phyloP scores from a whole-genome alignment of 192 early-diverging fungal genomes.

The Cetraspora pellucida region DNA sequence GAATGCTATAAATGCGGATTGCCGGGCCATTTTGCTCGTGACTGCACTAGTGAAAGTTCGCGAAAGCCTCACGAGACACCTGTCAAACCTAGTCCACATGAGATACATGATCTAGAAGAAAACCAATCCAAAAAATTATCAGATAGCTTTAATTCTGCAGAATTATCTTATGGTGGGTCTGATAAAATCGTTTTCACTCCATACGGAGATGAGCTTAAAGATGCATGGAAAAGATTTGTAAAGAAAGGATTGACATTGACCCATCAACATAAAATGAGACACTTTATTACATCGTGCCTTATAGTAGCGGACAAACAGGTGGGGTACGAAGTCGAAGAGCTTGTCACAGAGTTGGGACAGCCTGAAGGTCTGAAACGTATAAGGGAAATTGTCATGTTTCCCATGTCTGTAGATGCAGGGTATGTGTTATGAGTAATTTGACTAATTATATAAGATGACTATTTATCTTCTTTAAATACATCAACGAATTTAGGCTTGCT shows the following conservation, averaged over 20 bases:
- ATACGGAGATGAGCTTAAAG: neutral
- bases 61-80: neutral
- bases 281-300: constrained; percentile 34
- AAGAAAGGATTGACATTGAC: neutral
- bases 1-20: no score
- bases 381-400: constrained; percentile 37
- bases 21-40: no score
- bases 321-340: constrained; percentile 32
- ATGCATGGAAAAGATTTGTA: neutral
- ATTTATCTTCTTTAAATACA: no score
- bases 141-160: constrained; percentile 22
- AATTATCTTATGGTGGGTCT: constrained; percentile 10
- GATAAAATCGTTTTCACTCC: constrained; percentile 11
- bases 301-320: constrained; percentile 29
- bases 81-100: no score
- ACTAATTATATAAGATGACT: no score
- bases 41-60: no score
- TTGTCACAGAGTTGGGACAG: constrained; percentile 32
- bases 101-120: neutral
- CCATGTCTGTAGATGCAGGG: constrained; percentile 39
- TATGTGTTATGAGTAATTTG: no score
- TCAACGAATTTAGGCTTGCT: no score
- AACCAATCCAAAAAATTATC: neutral
- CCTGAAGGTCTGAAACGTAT: constrained; percentile 29
- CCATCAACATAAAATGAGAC: constrained; percentile 25